These are phyloP conservation scores for Xanthoconium purpureum DNA, from an alignment of 768 basidiomycete species.

Conservation along the genomic window DNA sequence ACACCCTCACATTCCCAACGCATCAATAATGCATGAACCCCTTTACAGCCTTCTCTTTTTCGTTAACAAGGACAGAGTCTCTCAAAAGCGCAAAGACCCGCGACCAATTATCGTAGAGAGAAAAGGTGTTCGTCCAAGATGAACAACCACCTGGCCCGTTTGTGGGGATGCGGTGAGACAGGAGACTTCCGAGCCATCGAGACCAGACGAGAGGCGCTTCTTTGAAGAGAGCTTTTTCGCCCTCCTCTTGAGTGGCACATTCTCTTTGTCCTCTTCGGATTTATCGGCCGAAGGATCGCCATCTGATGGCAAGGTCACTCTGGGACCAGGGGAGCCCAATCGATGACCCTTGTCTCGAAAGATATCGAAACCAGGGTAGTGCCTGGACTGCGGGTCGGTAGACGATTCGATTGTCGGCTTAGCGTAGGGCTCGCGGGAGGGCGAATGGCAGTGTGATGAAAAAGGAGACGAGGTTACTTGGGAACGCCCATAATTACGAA, in stretches of 20 bases:
- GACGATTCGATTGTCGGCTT: constrained; percentile 38
- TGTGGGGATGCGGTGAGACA: constrained; percentile 2
- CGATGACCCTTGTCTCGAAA: constrained; percentile 42
- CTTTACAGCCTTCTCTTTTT: background rate
- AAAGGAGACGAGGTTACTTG: constrained; percentile 11
- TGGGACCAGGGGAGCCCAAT: constrained; percentile 1
- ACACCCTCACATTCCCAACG: constrained; percentile 1
- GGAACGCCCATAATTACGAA: constrained; percentile 6
- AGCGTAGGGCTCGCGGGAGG: constrained; percentile 20
- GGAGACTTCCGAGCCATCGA: constrained; percentile 2
- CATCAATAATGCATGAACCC: constrained; percentile 4
- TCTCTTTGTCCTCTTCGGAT: constrained; percentile 56
- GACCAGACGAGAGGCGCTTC: constrained; percentile 15
- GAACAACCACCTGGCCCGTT: constrained; percentile 7
- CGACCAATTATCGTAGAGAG: constrained; percentile 19
- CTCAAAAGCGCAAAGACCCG: background rate
- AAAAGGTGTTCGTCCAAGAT: constrained; percentile 15
- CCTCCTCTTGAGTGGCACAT: constrained; percentile 47
- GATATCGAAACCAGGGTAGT: constrained; percentile 67
- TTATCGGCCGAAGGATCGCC: constrained; percentile 5
- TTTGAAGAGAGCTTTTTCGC: constrained; percentile 38
- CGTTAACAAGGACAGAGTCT: background rate
- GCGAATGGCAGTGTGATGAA: constrained; percentile 14
- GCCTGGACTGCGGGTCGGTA: constrained; percentile 52
- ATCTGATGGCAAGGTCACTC: constrained; percentile 2